Evolutionary conservation across 148 eudicot species (phyloP).

Genomic region (Amaranthus palmeri): DNA sequence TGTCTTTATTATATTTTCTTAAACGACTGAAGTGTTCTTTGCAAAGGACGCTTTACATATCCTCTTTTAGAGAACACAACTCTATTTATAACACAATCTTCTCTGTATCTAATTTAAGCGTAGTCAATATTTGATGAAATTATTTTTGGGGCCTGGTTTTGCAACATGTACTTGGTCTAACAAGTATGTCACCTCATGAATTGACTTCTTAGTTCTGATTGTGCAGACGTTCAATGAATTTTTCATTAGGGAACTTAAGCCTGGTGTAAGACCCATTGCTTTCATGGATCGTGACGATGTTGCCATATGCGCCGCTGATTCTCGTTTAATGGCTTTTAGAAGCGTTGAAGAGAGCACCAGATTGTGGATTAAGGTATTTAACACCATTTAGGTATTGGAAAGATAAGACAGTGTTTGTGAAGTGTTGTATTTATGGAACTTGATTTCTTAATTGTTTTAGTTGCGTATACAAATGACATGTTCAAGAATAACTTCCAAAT

Average conservation of each 20-base stretch:
- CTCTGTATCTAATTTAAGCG: not conserved
- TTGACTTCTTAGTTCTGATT: slow-evolving; percentile 15
- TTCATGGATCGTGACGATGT: slow-evolving; percentile 57
- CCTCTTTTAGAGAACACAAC: too few species aligned
- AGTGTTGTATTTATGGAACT: not conserved
- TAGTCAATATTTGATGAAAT: not conserved
- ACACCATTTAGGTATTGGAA: not conserved
- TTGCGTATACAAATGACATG: not conserved
- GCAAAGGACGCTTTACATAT: too few species aligned
- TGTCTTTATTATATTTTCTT: too few species aligned
- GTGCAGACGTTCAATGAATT: slow-evolving; percentile 96
- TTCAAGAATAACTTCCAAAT: not conserved
- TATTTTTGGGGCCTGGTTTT: not conserved
- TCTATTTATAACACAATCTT: too few species aligned
- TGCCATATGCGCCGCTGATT: slow-evolving; percentile 93
- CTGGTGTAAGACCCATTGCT: slow-evolving; percentile 79
- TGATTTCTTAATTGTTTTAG: not conserved
- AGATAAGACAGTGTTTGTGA: not conserved
- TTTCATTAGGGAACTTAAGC: slow-evolving; percentile 83
- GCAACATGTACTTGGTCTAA: not conserved
- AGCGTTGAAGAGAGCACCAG: slow-evolving; percentile 62
- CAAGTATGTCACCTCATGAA: not conserved
- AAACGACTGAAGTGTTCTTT: too few species aligned
- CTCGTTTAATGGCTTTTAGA: slow-evolving; percentile 77
- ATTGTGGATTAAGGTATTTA: slow-evolving; percentile 88